These are phyloP conservation scores for Dentipellis fragilis DNA, from an alignment of 768 basidiomycete species.

Conservation along the genomic window DNA sequence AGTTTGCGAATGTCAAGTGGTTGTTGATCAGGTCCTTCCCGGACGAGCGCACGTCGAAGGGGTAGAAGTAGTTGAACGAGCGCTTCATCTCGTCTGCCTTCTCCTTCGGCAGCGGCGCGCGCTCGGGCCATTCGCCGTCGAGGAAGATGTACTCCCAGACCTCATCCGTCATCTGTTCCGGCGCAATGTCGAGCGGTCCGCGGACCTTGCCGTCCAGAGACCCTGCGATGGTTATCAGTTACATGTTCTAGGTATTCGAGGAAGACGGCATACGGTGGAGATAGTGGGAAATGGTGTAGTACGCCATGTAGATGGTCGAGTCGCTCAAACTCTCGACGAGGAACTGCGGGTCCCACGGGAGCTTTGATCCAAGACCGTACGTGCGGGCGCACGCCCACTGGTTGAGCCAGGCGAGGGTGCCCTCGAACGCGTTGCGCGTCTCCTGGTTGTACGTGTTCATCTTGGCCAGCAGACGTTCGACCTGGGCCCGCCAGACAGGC, in stretches of 20 bases:
- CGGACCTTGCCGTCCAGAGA: conserved; percentile 70
- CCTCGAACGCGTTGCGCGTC: conserved; percentile 87
- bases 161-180: conserved; percentile 95
- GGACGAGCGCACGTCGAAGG: conserved; percentile 95
- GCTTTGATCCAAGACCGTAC: conserved; percentile 88
- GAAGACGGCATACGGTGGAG: conserved; percentile 60
- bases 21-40: conserved; percentile 96
- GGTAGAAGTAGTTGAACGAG: conserved; percentile 95
- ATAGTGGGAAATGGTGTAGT: conserved; percentile 90
- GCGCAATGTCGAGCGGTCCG: conserved; percentile 76
- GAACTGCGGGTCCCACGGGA: conserved; percentile 96
- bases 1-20: conserved; percentile 87
- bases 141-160: conserved; percentile 93
- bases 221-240: conserved; percentile 27
- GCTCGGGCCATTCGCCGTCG: conserved; percentile 63
- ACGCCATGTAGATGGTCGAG: conserved; percentile 97
- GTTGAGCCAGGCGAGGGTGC: conserved; percentile 88
- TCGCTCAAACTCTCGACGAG: conserved; percentile 95
- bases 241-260: too few species aligned
- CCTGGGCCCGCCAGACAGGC: conserved; percentile 73
- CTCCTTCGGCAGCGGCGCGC: conserved; percentile 56
- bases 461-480: conserved; percentile 64
- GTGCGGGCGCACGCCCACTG: conserved; percentile 99
- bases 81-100: conserved; percentile 80
- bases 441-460: conserved; percentile 92